A percentile compares a stretch with the other conserved stretches of the same genome.
Evolutionary conservation across 2,329 filamentous ascomycete genomes (phyloP).

Genomic region (Tolypocladium tundrense): DNA sequence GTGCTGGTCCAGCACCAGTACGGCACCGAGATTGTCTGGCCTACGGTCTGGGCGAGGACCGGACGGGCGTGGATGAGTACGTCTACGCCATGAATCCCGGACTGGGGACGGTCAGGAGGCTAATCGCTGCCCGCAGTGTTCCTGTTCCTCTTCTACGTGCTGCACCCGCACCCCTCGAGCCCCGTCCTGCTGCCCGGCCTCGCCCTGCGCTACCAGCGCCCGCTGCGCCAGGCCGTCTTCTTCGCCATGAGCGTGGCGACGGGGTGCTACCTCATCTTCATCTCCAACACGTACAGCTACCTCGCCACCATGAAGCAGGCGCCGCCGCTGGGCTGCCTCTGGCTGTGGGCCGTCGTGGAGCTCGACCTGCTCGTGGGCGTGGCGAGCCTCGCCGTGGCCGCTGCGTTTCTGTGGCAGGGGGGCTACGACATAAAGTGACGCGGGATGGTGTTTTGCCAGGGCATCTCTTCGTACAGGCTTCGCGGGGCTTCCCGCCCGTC

Average conservation of each 20-base stretch:
- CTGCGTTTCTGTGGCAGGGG: conserved; percentile 34
- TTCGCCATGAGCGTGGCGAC: conserved; percentile 46
- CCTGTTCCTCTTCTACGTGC: conserved; percentile 41
- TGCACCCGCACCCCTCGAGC: conserved; percentile 43
- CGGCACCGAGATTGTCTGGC: conserved; percentile 54
- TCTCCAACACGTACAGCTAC: conserved; percentile 72
- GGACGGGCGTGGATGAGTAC: conserved; percentile 42
- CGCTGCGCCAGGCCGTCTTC: conserved; percentile 52
- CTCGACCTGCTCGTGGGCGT: conserved; percentile 61
- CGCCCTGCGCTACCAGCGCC: conserved; percentile 31
- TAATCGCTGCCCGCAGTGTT: conserved; percentile 35
- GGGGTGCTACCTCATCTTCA: conserved; percentile 72
- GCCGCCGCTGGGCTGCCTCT: conserved; percentile 79
- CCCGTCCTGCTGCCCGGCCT: conserved; percentile 40
- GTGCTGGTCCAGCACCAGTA: conserved; percentile 74
- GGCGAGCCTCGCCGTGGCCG: conserved; percentile 36
- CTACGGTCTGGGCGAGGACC: conserved; percentile 40
- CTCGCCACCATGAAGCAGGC: conserved; percentile 85
- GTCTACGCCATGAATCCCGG: too few relatives aligned
- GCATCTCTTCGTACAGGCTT: conserved; percentile 4
- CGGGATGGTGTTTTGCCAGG: not conserved
- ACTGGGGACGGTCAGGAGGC: not conserved
- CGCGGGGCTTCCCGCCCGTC: not conserved
- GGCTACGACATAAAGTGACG: conserved; percentile 34
- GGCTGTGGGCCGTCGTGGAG: conserved; percentile 90